phyloP scores from a whole-genome alignment of 306 rosid species.

The Prunus armeniaca region DNA sequence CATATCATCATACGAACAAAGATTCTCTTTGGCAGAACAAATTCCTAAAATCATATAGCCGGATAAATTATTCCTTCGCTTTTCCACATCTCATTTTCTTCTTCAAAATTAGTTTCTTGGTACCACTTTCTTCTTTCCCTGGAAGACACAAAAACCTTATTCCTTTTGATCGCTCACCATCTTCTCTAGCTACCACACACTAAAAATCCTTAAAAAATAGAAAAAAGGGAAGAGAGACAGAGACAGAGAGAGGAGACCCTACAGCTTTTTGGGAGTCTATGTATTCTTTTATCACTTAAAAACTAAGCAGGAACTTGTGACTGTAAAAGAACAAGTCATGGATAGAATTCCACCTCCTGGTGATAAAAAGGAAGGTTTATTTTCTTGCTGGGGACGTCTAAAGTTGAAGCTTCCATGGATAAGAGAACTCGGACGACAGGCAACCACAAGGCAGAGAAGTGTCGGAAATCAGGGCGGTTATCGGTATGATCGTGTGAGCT shows the following conservation, averaged over 20 bases:
- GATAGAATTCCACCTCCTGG: slow-evolving; percentile 41
- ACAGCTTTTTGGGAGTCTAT: background rate
- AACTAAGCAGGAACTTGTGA: background rate
- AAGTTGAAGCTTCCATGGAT: slow-evolving; percentile 62
- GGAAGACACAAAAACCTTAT: background rate
- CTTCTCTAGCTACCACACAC: slow-evolving; percentile 48
- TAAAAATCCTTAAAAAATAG: slow-evolving; percentile 22
- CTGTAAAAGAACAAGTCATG: slow-evolving; percentile 18
- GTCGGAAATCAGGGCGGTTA: slow-evolving; percentile 38
- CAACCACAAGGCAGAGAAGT: slow-evolving; percentile 5
- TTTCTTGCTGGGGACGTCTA: slow-evolving; percentile 63
- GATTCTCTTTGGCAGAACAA: background rate
- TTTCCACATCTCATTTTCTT: background rate
- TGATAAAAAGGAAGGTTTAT: slow-evolving; percentile 24
- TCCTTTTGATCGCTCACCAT: background rate
- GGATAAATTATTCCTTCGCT: background rate
- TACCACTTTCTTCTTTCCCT: background rate
- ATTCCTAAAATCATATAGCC: background rate
- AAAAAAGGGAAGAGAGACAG: background rate
- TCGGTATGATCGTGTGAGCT: slow-evolving; percentile 67
- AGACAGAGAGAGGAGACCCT: background rate
- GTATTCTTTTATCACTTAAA: background rate
- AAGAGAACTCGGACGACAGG: slow-evolving; percentile 13
- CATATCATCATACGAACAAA: background rate
- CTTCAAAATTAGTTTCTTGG: background rate